Percentiles rank a stretch among this genome's conserved stretches.
Evolutionary conservation across 257 asterid genomes (phyloP).

Genomic region (Ilex asprella): DNA sequence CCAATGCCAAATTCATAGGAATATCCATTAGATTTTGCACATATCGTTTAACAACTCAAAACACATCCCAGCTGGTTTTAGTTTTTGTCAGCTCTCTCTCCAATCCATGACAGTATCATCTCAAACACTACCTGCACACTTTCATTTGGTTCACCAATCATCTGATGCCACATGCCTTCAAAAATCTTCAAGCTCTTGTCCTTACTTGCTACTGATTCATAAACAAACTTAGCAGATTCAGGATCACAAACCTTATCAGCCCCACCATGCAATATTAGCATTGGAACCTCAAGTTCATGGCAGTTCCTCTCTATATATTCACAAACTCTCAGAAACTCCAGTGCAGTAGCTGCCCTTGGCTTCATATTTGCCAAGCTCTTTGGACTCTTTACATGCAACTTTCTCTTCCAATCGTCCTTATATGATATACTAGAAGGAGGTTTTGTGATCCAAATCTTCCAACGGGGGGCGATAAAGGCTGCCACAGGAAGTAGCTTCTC

Average conservation of each 20-base stretch:
- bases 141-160: slow-evolving; percentile 63
- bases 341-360: slow-evolving; percentile 58
- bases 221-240: slow-evolving; percentile 41
- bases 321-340: slow-evolving; percentile 52
- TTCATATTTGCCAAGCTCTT: slow-evolving; percentile 35
- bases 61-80: no score
- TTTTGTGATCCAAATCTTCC: slow-evolving; percentile 48
- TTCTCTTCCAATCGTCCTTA: slow-evolving; percentile 57
- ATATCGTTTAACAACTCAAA: no score
- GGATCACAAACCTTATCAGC: slow-evolving; percentile 67
- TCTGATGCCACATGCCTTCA: slow-evolving; percentile 70
- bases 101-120: slow-evolving; percentile 47
- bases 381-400: slow-evolving; percentile 47
- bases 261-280: slow-evolving; percentile 69
- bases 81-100: slow-evolving; percentile 31
- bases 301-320: slow-evolving; percentile 36
- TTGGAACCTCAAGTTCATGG: slow-evolving; percentile 40
- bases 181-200: slow-evolving; percentile 65
- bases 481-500: slow-evolving; percentile 60
- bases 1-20: no score
- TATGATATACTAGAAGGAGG: slow-evolving; percentile 47
- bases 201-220: slow-evolving; percentile 39
- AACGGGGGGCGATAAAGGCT: slow-evolving; percentile 54
- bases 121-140: slow-evolving; percentile 31
- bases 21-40: no score